Base-by-base conservation (phyloP, 495 filamentous ascomycete genomes). In the Glonium stellatum region DNA sequence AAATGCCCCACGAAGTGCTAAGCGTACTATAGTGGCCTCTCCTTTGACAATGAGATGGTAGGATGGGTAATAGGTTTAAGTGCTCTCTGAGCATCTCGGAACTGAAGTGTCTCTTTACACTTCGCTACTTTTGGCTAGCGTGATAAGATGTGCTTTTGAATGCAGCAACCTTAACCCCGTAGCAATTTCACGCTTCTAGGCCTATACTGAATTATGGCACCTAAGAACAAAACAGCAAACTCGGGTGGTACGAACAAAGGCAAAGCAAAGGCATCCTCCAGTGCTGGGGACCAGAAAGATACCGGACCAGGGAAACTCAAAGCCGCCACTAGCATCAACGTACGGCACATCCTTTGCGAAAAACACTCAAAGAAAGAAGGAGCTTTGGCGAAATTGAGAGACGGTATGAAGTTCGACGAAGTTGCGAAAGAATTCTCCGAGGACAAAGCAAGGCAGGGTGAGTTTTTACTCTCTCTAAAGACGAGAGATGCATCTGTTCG, bases 361-460 rank as follows among this genome's bases (percentile, higher is more conserved):
- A 97, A 97, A 72, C 83, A 91, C 72, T 76, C 80, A 44, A 91
- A 88, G 74, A 95, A 92, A 70, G 89, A 96, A 76, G 88, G 93
- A 71, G 92, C 90, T 0, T 71, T 96, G 5, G 80, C 83, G 57
- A 89, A 93, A 73, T 75, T 95, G 18, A 79, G 80, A 48, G 84
- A 83, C 31, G 90, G 91, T 8, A 79, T 78, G 25, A 91, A 90
- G 66, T 97, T 97, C 66, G 88, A 93, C 64, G 87, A 88, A n/a
- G 90, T 96, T 4, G 92, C 92, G 6, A 78, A 82, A 61, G 84
- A 90, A 69, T 92, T 86, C 63, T 91, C 87, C 0, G 90, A 96
- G 72, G 91, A 96, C 70, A 96, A 97, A 72, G 89, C 91, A 5
- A 77, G 87, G 64, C 81, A 85, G 71, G 91, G 88, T 90, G 75